Evolutionary conservation across 805 yeast genomes (phyloP).

Genomic region (Schwanniomyces sp.): DNA sequence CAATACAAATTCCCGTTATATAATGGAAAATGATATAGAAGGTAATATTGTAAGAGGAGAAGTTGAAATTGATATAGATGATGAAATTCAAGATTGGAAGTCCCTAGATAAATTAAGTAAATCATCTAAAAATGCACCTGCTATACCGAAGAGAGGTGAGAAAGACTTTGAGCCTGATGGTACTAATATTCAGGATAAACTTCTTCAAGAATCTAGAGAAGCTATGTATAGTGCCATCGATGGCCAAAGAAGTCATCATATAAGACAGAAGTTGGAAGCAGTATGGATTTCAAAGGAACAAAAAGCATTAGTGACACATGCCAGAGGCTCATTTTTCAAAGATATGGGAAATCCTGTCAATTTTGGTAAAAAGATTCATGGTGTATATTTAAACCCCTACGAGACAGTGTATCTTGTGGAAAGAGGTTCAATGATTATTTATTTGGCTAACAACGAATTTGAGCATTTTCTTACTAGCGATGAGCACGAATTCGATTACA

Average conservation of each 20-base stretch:
- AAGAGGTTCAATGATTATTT: conserved; percentile 56
- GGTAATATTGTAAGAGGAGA: conserved; percentile 1
- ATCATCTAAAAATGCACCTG: conserved; percentile 1
- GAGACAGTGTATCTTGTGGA: conserved; percentile 80
- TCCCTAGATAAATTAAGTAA: conserved; percentile 7
- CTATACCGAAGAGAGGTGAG: conserved; percentile 71
- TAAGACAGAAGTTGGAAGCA: conserved; percentile 53
- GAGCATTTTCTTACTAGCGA: conserved; percentile 16
- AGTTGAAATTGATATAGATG: conserved; percentile 14
- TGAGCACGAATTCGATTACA: conserved; percentile 21
- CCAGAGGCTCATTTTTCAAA: conserved; percentile 72
- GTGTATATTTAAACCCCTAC: conserved; percentile 55
- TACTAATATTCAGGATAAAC: conserved; percentile 48
- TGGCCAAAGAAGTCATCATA: conserved; percentile 46
- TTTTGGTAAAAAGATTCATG: conserved; percentile 15
- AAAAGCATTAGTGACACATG: conserved; percentile 37
- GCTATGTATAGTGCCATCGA: conserved; percentile 73
- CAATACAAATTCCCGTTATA: neutral
- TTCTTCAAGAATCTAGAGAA: conserved; percentile 53
- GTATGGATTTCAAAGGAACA: conserved; percentile 38
- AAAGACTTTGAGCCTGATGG: conserved; percentile 88
- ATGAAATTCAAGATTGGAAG: conserved; percentile 38
- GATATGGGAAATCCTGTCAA: conserved; percentile 63
- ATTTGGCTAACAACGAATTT: conserved; percentile 20
- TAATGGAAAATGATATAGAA: neutral